A percentile compares a stretch with the other conserved stretches of the same genome.
These are phyloP conservation scores for Brettanomyces anomalus DNA, from an alignment of 805 yeast genomes.

Conservation along the genomic window DNA sequence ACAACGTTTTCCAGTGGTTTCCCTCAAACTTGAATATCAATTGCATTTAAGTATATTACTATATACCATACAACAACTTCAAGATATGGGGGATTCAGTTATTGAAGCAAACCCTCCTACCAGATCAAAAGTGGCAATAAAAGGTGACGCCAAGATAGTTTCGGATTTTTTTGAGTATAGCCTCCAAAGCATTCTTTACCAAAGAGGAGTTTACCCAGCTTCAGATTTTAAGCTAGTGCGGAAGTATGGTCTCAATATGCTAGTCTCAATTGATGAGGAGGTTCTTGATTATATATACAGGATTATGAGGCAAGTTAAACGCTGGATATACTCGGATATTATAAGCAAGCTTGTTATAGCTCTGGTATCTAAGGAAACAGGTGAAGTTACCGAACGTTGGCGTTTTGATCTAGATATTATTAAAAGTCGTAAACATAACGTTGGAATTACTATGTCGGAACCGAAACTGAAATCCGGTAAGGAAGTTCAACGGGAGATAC, in stretches of 20 bases:
- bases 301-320: constrained; percentile 60
- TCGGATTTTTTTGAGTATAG: constrained; percentile 81
- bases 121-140: constrained; percentile 46
- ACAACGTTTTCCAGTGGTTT: too few relatives aligned
- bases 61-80: too few relatives aligned
- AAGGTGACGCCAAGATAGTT: constrained; percentile 72
- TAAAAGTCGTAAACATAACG: constrained; percentile 7
- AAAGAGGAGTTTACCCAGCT: constrained; percentile 82
- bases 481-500: constrained; percentile 66
- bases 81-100: too few relatives aligned
- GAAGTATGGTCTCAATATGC: constrained; percentile 71
- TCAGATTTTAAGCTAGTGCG: constrained; percentile 73
- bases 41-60: too few relatives aligned
- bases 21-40: too few relatives aligned
- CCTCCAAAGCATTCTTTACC: constrained; percentile 74
- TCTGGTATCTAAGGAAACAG: constrained; percentile 57
- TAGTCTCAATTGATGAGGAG: constrained; percentile 68
- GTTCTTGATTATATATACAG: constrained; percentile 58
- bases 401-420: constrained; percentile 56
- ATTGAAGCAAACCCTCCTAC: constrained; percentile 20
- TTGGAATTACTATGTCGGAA: constrained; percentile 6
- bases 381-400: constrained; percentile 78
- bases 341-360: constrained; percentile 64
- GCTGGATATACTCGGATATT: constrained; percentile 66
- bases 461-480: constrained; percentile 22